Evolutionary conservation across 2,329 filamentous ascomycete species (phyloP).

Genomic region (Aspergillus vadensis): DNA sequence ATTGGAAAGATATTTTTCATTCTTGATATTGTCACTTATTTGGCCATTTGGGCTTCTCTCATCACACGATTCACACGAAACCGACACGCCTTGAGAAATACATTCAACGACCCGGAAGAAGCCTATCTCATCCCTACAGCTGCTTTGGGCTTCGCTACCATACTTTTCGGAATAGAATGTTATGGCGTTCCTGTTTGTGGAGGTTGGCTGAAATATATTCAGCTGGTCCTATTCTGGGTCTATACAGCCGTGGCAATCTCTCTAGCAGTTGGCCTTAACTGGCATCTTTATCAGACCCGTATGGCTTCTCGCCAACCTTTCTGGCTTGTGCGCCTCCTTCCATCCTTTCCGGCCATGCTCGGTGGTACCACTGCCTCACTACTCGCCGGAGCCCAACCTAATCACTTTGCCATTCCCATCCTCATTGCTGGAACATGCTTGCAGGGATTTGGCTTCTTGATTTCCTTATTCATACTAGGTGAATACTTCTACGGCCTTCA

Average conservation of each 20-base stretch:
- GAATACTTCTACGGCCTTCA: neutral
- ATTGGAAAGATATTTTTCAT: neutral
- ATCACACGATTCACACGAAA: neutral
- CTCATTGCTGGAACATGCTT: neutral
- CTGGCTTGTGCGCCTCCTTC: neutral
- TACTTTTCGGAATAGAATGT: neutral
- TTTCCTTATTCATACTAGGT: neutral
- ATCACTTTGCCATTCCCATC: neutral
- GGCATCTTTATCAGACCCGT: neutral
- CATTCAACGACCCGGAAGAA: neutral
- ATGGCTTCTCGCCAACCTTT: neutral
- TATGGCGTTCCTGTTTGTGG: neutral
- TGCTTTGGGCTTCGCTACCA: neutral
- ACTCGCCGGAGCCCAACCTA: neutral
- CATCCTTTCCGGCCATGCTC: neutral
- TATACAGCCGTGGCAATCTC: neutral
- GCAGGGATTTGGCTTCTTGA: constrained; percentile 1
- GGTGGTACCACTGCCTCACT: neutral
- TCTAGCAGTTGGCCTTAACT: neutral
- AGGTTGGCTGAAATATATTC: neutral
- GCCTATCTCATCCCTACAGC: neutral
- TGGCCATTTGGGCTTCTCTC: neutral
- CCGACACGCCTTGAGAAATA: neutral
- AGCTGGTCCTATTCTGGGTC: neutral
- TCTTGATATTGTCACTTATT: neutral